Base-by-base conservation (phyloP, 2,329 filamentous ascomycete species). In the Aureobasidium sp. region DNA sequence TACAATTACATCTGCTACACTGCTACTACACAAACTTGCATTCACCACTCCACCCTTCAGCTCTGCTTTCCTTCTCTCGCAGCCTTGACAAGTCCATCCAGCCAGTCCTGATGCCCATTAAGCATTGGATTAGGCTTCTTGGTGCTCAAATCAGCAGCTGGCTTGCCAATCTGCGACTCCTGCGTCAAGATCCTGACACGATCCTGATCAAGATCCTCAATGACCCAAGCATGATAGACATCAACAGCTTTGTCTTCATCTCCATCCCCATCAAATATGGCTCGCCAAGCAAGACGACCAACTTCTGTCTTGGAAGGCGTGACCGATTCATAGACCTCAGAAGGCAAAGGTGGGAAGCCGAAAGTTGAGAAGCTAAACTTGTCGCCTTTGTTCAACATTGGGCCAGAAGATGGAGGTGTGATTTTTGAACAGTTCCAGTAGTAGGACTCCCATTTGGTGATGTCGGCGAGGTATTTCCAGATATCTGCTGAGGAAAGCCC, bases 31-130 rank as follows among this genome's bases (percentile, higher is more conserved):
- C 22, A 11, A 36, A 12, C 45, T 48, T n/a, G 29, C 3, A 48
- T 11, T 17, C 20, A 9, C 12, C 22, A 22, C 4, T 41, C 31
- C 15, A n/a, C 22, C 15, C 39, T 31, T 31, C 37, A 57, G 25
- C 11, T 17, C 12, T 36, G 14, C 42, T 58, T 59, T 8, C 55
- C 55, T 29, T 59, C 42, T 34, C 57, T 67, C 8, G 69, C 70
- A 27, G 66, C 67, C 20, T 63, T 67, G 15, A 75, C 67, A 45
- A 75, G 37, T 2, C 72, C 72, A 57, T 75, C 72, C 53, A 73
- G 59, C 72, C 73, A 74, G 58, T 75, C 72, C 63, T 74, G 72
- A 62, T 74, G 73, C 5, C 72, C 73, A 25, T 72, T 51, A n/a
- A 75, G 62, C 72, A 75, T 73, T 41, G 64, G 65, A 62, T 75